Evolutionary conservation across 805 yeast species (phyloP).

Genomic region (Kodamaea fukazawae): DNA sequence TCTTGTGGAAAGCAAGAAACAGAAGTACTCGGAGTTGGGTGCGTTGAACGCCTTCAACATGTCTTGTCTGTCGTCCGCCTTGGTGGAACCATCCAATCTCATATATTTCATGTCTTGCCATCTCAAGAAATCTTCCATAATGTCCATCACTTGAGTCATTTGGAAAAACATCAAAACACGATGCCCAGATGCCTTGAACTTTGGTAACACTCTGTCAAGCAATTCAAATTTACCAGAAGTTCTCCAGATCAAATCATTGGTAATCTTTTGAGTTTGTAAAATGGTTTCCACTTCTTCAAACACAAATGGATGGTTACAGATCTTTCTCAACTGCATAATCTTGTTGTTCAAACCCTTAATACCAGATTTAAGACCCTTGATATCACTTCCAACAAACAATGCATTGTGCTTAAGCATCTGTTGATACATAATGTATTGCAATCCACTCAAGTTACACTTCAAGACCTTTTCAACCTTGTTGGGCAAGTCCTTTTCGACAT

Average conservation of each 20-base stretch:
- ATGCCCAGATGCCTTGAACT: conserved; percentile 71
- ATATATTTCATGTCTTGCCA: conserved; percentile 64
- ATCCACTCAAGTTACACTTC: conserved; percentile 72
- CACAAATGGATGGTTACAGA: conserved; percentile 85
- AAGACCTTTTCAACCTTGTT: conserved; percentile 80
- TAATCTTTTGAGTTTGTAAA: conserved; percentile 58
- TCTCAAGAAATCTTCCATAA: conserved; percentile 80
- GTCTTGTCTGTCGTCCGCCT: conserved; percentile 78
- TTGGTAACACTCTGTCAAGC: conserved; percentile 71
- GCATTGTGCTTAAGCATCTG: conserved; percentile 76
- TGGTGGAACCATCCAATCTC: conserved; percentile 80
- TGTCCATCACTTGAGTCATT: conserved; percentile 89
- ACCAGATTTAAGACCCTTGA: conserved; percentile 55
- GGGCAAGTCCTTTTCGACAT: conserved; percentile 83
- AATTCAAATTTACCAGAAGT: conserved; percentile 79
- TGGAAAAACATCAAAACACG: conserved; percentile 80
- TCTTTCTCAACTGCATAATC: conserved; percentile 81
- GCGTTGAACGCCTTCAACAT: conserved; percentile 74
- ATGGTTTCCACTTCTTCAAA: conserved; percentile 77
- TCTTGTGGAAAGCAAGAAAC: conserved; percentile 76
- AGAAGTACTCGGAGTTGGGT: conserved; percentile 72
- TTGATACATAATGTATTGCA: conserved; percentile 67
- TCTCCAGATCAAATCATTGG: conserved; percentile 71
- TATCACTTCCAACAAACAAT: conserved; percentile 61
- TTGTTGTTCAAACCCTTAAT: conserved; percentile 77